Evolutionary conservation across 78 protist genomes (phyloP).

Genomic region (Bodo saltans): DNA sequence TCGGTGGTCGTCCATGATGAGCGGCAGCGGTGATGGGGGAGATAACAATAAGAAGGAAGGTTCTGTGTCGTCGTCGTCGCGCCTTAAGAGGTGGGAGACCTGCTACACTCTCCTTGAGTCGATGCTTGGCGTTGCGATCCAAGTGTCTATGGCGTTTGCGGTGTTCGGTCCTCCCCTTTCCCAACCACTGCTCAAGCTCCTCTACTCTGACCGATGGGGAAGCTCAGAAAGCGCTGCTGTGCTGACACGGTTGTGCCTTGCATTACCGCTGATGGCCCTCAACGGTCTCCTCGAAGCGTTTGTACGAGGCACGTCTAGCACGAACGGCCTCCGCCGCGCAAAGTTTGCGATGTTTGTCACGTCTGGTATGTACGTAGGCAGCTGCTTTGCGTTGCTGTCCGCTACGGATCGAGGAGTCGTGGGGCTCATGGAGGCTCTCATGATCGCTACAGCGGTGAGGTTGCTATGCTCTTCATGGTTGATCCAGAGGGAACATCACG

Average conservation of each 20-base stretch:
- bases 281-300: constrained; percentile 37
- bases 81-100: background rate
- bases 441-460: no score
- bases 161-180: constrained; percentile 7
- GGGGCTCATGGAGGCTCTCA: background rate
- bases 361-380: background rate
- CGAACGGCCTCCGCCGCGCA: background rate
- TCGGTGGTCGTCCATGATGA: background rate
- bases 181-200: background rate
- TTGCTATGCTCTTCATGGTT: no score
- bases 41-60: background rate
- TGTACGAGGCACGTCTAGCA: background rate
- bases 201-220: constrained; percentile 15
- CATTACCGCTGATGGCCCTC: constrained; percentile 1
- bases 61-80: background rate
- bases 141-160: background rate
- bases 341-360: background rate
- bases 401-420: background rate
- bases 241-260: constrained; percentile 16
- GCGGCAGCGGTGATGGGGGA: background rate
- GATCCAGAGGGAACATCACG: no score
- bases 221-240: constrained; percentile 10
- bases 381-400: background rate
- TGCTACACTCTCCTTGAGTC: background rate
- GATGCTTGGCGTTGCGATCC: background rate